These are phyloP conservation scores for Penicillium paradoxum DNA, from an alignment of 495 filamentous ascomycete species.

Conservation along the genomic window DNA sequence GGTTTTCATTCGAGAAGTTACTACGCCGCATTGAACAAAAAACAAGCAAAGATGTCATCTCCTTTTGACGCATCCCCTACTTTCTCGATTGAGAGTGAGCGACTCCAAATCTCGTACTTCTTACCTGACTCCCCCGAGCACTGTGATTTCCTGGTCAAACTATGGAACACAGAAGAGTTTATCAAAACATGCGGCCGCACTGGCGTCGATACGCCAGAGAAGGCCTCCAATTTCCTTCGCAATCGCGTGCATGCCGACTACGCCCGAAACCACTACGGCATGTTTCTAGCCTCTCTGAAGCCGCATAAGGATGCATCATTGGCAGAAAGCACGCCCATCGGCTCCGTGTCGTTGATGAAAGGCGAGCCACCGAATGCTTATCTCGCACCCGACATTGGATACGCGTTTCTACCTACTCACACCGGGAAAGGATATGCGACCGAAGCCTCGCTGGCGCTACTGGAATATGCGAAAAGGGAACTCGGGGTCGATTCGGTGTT, in stretches of 20 bases:
- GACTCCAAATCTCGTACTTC: constrained; percentile 5
- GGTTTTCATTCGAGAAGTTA: too few relatives aligned
- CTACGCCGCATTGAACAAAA: too few relatives aligned
- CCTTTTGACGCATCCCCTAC: background rate
- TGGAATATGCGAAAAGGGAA: constrained; percentile 18
- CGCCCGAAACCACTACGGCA: constrained; percentile 21
- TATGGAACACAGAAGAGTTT: constrained; percentile 27
- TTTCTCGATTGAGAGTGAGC: background rate
- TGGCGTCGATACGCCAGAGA: constrained; percentile 16
- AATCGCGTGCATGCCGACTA: constrained; percentile 18
- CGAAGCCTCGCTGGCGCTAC: constrained; percentile 20
- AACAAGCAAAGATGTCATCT: background rate
- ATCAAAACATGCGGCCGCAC: constrained; percentile 11
- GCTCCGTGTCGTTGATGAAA: constrained; percentile 21
- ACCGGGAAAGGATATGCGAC: constrained; percentile 31
- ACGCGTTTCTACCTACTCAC: constrained; percentile 18
- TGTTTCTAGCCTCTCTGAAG: constrained; percentile 17
- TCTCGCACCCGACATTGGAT: constrained; percentile 27
- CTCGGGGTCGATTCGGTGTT: constrained; percentile 12
- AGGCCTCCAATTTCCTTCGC: constrained; percentile 13
- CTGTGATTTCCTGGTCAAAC: constrained; percentile 26
- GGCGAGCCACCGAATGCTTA: constrained; percentile 19
- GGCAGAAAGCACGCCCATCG: constrained; percentile 14
- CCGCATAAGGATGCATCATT: constrained; percentile 1
- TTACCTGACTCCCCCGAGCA: constrained; percentile 11